These are phyloP conservation scores for Xylaria intraflava DNA, from an alignment of 495 filamentous ascomycete genomes.

Conservation along the genomic window DNA sequence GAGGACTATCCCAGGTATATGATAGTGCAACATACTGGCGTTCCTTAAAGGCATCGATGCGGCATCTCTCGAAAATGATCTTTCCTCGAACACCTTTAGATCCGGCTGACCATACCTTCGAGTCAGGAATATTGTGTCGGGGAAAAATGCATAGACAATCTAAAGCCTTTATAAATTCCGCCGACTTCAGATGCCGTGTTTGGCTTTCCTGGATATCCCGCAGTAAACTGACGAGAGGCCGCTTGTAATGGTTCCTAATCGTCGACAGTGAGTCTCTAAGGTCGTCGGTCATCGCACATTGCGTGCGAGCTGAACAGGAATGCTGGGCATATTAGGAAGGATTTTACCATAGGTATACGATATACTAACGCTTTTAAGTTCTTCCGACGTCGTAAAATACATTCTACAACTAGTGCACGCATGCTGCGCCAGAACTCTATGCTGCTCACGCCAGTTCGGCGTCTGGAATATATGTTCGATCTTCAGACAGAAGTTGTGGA, in stretches of 20 bases:
- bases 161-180: not conserved
- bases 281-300: not conserved
- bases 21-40: not conserved
- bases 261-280: not conserved
- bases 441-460: too few relatives aligned
- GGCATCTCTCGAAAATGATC: not conserved
- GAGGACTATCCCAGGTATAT: not conserved
- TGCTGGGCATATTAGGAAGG: too few relatives aligned
- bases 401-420: too few relatives aligned
- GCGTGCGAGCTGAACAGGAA: too few relatives aligned
- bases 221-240: not conserved
- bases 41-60: not conserved
- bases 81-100: not conserved
- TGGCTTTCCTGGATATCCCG: not conserved
- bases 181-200: not conserved
- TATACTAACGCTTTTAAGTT: too few relatives aligned
- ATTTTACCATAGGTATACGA: too few relatives aligned
- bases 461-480: too few relatives aligned
- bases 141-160: not conserved
- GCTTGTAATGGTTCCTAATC: not conserved
- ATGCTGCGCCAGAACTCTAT: too few relatives aligned
- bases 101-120: not conserved
- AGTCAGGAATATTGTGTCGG: not conserved
- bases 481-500: too few relatives aligned
- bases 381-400: too few relatives aligned